Evolutionary conservation across 1,139 yeast genomes (phyloP).

Genomic region (Wickerhamomyces sp.): DNA sequence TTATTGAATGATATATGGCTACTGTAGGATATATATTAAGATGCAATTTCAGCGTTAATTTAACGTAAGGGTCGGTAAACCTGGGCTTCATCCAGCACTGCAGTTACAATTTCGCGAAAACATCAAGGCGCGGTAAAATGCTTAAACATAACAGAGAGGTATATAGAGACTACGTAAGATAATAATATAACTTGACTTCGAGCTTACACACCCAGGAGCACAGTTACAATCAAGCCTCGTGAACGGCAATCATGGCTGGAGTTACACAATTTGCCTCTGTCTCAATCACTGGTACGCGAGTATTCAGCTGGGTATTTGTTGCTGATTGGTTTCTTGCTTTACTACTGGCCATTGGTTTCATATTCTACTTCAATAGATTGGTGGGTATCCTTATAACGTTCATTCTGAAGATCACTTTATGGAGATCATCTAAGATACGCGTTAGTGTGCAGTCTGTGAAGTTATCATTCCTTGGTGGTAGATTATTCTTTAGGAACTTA

Average conservation of each 20-base stretch:
- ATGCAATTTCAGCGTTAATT: too few species aligned
- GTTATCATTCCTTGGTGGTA: conserved; percentile 76
- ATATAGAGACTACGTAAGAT: too few species aligned
- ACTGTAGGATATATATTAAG: not conserved
- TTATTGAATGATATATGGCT: not conserved
- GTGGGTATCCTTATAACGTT: conserved; percentile 59
- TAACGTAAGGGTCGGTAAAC: too few species aligned
- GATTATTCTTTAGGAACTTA: conserved; percentile 72
- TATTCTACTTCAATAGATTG: conserved; percentile 74
- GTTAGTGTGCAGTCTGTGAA: conserved; percentile 69
- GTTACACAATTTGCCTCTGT: conserved; percentile 17
- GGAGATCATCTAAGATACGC: conserved; percentile 55
- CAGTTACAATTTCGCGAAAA: too few species aligned
- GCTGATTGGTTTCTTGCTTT: conserved; percentile 77
- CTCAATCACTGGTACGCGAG: conserved; percentile 22
- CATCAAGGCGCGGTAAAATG: too few species aligned
- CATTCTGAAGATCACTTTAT: conserved; percentile 49
- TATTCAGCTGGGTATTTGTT: conserved; percentile 77
- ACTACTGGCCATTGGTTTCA: conserved; percentile 54
- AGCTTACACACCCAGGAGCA: too few species aligned
- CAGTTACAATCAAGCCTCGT: too few species aligned
- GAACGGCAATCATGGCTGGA: not conserved
- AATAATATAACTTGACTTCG: too few species aligned
- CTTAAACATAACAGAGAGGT: too few species aligned
- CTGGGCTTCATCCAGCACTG: too few species aligned